Evolutionary conservation across 176 grass and related monocot genomes (phyloP).

Genomic region (Oropetium thomaeum): DNA sequence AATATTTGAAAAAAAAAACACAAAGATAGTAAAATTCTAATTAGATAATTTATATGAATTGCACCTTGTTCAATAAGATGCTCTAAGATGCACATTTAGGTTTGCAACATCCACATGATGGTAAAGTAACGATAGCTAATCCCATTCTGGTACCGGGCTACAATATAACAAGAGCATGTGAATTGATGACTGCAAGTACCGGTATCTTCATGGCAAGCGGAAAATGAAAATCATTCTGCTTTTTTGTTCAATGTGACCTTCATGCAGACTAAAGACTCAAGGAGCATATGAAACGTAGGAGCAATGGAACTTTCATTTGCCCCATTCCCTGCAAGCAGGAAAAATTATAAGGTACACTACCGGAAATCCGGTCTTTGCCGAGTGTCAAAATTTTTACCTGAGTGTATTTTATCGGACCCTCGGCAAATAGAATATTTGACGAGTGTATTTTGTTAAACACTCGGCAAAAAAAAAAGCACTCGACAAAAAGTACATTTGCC

Average conservation of each 20-base stretch:
- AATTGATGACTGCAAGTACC: slow-evolving; percentile 53
- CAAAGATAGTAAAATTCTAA: background rate
- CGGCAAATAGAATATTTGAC: too few species aligned
- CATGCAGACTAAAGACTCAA: slow-evolving; percentile 60
- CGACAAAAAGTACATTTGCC: too few species aligned
- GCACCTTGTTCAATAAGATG: too few species aligned
- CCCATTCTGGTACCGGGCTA: background rate
- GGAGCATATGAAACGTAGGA: slow-evolving; percentile 46
- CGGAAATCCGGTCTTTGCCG: too few species aligned
- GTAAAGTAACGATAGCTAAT: background rate
- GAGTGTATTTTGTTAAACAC: too few species aligned
- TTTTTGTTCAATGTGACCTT: slow-evolving; percentile 55
- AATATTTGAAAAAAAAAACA: too few species aligned
- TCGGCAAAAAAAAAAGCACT: too few species aligned
- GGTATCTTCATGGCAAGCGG: slow-evolving; percentile 56
- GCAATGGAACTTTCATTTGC: slow-evolving; percentile 21
- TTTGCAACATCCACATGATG: slow-evolving; percentile 9
- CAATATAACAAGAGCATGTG: slow-evolving; percentile 7
- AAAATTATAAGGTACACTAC: slow-evolving; percentile 13
- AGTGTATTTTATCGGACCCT: too few species aligned
- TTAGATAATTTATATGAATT: too few species aligned
- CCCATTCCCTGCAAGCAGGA: slow-evolving; percentile 42
- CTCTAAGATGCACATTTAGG: too few species aligned
- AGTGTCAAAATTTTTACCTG: too few species aligned
- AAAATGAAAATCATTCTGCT: slow-evolving; percentile 49